These are phyloP conservation scores for Citrus maxima DNA, from an alignment of 345 rosid species.

Conservation along the genomic window DNA sequence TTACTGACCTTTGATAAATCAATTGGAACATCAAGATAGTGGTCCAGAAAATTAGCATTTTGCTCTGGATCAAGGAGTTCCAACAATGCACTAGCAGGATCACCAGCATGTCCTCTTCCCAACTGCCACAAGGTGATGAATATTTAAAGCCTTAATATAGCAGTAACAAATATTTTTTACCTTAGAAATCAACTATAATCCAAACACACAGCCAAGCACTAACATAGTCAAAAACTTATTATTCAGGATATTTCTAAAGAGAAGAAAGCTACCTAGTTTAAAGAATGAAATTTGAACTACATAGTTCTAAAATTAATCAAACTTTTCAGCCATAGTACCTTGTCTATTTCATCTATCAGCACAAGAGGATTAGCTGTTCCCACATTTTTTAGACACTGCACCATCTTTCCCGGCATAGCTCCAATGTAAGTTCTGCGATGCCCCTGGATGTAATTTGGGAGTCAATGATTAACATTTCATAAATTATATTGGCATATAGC, in stretches of 20 bases:
- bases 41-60: conserved; percentile 97
- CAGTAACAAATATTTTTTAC: not conserved
- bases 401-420: conserved; percentile 99
- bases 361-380: conserved; percentile 99
- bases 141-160: not conserved
- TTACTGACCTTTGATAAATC: conserved; percentile 85
- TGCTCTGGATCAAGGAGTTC: conserved; percentile 99
- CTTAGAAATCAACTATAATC: not conserved
- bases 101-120: conserved; percentile 97
- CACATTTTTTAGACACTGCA: conserved; percentile 95
- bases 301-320: conserved; percentile 11
- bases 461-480: conserved; percentile 16
- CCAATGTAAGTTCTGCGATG: conserved; percentile 99
- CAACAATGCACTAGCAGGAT: conserved; percentile 97
- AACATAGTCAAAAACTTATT: not conserved
- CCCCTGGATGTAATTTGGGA: conserved; percentile 53
- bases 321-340: conserved; percentile 42
- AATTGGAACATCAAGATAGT: conserved; percentile 95
- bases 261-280: not conserved
- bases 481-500: not conserved
- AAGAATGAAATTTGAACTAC: not conserved
- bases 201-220: not conserved
- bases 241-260: not conserved
- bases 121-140: conserved; percentile 46
- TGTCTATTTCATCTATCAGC: conserved; percentile 97